phyloP scores from a whole-genome alignment of 208 protist genomes.

The Crithidia sp. region DNA sequence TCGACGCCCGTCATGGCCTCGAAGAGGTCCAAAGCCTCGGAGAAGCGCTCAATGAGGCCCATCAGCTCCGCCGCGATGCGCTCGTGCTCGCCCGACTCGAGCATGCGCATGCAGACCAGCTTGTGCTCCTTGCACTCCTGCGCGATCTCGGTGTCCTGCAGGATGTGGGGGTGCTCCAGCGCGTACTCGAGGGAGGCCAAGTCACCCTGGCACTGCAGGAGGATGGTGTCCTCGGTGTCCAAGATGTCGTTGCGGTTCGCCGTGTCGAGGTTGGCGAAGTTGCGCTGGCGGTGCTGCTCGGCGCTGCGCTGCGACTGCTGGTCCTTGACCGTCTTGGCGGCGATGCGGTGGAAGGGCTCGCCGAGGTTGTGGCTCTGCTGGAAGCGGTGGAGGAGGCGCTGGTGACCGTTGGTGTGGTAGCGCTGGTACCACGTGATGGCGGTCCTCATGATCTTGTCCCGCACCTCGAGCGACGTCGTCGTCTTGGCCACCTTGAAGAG shows the following conservation, averaged over 20 bases:
- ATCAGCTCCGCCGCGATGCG: constrained; percentile 76
- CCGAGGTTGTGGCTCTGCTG: constrained; percentile 73
- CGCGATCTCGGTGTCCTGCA: constrained; percentile 82
- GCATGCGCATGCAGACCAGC: constrained; percentile 80
- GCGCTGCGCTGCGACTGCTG: constrained; percentile 22
- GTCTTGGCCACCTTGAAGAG: constrained; percentile 88
- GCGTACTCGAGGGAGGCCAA: constrained; percentile 89
- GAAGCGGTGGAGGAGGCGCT: constrained; percentile 78
- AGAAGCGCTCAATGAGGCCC: constrained; percentile 85
- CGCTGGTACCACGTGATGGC: constrained; percentile 79
- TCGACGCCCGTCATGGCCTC: constrained; percentile 89
- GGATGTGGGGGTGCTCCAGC: constrained; percentile 83
- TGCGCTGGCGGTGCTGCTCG: constrained; percentile 34
- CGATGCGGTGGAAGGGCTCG: constrained; percentile 55
- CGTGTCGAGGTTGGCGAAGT: constrained; percentile 36
- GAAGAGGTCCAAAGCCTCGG: constrained; percentile 78
- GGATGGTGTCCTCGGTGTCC: constrained; percentile 69
- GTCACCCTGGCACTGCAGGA: constrained; percentile 86
- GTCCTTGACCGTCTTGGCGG: constrained; percentile 48
- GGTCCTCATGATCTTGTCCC: constrained; percentile 74
- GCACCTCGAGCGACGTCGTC: constrained; percentile 44
- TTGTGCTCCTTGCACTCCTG: constrained; percentile 86
- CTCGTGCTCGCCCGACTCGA: constrained; percentile 77
- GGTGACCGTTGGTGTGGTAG: constrained; percentile 79
- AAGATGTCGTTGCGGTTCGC: constrained; percentile 67